These are phyloP conservation scores for Paracamarosporium sp. DNA, from an alignment of 2,329 filamentous ascomycete species.

Conservation along the genomic window DNA sequence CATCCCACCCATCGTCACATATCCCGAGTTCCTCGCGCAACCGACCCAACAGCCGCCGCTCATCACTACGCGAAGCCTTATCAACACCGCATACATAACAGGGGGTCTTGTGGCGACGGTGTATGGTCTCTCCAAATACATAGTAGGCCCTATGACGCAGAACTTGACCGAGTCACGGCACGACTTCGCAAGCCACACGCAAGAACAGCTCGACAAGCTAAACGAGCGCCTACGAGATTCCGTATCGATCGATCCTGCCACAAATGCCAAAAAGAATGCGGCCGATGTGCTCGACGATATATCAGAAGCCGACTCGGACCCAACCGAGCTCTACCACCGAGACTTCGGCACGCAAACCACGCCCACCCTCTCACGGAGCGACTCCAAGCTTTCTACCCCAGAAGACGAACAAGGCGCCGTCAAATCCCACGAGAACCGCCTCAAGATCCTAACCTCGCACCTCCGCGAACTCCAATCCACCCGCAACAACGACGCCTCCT, in stretches of 20 bases:
- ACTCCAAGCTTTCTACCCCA: conserved; percentile 30
- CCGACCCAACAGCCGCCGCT: conserved; percentile 65
- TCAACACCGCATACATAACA: conserved; percentile 64
- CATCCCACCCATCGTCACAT: conserved; percentile 69
- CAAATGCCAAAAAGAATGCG: conserved; percentile 33
- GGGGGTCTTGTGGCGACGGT: conserved; percentile 63
- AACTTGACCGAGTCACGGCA: conserved; percentile 62
- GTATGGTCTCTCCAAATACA: conserved; percentile 74
- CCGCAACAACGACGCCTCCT: conserved; percentile 58
- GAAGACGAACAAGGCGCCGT: conserved; percentile 36
- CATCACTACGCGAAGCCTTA: conserved; percentile 62
- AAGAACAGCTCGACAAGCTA: conserved; percentile 59
- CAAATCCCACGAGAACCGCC: conserved; percentile 51
- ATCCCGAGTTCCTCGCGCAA: conserved; percentile 69
- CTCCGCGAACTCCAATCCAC: conserved; percentile 59
- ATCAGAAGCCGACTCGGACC: conserved; percentile 64
- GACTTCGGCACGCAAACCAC: conserved; percentile 83
- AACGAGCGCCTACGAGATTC: conserved; percentile 64
- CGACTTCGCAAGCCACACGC: conserved; percentile 61
- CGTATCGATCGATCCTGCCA: conserved; percentile 67
- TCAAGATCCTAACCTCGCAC: conserved; percentile 60
- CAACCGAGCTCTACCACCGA: conserved; percentile 80
- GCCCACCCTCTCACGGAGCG: conserved; percentile 53
- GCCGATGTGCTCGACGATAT: conserved; percentile 44
- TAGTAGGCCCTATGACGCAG: conserved; percentile 68